Conservation (phyloP, 495 filamentous ascomycete genomes). For the Coniosporium apollinis region DNA sequence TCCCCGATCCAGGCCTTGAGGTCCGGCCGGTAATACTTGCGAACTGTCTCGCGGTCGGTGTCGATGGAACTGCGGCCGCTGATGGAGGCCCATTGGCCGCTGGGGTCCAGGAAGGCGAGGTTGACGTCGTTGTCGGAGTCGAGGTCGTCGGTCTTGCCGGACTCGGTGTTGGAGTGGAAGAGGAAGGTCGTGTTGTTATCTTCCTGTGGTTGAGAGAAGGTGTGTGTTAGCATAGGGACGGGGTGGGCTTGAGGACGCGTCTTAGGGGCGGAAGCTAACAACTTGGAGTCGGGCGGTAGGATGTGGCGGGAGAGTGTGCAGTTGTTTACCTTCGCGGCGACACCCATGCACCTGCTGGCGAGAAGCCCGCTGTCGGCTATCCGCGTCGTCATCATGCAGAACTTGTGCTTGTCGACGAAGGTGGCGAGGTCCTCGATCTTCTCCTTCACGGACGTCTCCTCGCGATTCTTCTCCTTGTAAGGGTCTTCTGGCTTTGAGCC, state of each 20-base stretch:
- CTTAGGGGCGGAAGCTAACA: no score
- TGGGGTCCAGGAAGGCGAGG: slow-evolving; percentile 65
- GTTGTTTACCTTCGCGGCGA: slow-evolving; percentile 56
- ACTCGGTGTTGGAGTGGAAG: slow-evolving; percentile 90
- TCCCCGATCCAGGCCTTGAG: slow-evolving; percentile 87
- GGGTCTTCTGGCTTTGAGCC: slow-evolving; percentile 50
- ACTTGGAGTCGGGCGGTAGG: background rate
- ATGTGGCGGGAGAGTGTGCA: background rate
- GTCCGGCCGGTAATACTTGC: slow-evolving; percentile 58
- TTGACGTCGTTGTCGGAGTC: slow-evolving; percentile 60
- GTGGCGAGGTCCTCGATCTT: slow-evolving; percentile 60
- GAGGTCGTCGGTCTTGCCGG: slow-evolving; percentile 80
- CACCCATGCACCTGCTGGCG: slow-evolving; percentile 73
- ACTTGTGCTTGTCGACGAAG: slow-evolving; percentile 58
- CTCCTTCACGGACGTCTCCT: slow-evolving; percentile 45
- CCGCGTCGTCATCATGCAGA: slow-evolving; percentile 58
- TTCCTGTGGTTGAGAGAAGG: slow-evolving; percentile 33
- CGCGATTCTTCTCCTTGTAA: slow-evolving; percentile 58
- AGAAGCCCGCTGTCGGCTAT: slow-evolving; percentile 41
- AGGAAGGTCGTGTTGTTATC: slow-evolving; percentile 66
- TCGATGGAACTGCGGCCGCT: slow-evolving; percentile 52
- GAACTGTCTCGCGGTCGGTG: slow-evolving; percentile 47
- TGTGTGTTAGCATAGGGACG: slow-evolving; percentile 4
- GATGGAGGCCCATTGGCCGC: slow-evolving; percentile 67
- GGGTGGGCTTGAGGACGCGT: background rate